These are phyloP conservation scores for Phytophthora quininea DNA, from an alignment of 352 stramenopile species.

Conservation along the genomic window DNA sequence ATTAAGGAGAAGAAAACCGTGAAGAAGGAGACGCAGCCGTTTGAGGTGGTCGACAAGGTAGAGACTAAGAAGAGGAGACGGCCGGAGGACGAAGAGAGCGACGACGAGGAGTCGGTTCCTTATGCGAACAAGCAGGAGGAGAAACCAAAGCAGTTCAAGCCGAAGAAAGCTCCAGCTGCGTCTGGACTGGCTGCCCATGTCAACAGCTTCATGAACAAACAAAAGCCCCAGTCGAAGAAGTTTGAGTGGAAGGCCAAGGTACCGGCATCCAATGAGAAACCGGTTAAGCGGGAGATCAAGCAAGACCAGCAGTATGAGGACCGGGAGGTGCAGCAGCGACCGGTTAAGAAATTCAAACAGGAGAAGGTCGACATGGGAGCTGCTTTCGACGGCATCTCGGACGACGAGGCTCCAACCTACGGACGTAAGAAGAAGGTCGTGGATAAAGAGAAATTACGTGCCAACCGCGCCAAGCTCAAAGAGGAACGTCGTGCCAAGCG, in stretches of 20 bases:
- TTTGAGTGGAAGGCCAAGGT: slow-evolving; percentile 46
- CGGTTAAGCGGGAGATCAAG: not conserved
- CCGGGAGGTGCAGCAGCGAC: slow-evolving; percentile 14
- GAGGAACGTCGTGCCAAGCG: slow-evolving; percentile 60
- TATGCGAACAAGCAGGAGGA: slow-evolving; percentile 15
- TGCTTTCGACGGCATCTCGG: slow-evolving; percentile 68
- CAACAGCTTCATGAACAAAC: slow-evolving; percentile 40
- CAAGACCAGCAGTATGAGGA: slow-evolving; percentile 6
- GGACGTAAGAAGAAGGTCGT: slow-evolving; percentile 39
- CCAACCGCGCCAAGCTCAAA: slow-evolving; percentile 64
- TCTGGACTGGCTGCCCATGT: slow-evolving; percentile 44
- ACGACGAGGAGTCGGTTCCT: slow-evolving; percentile 33
- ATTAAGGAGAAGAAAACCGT: slow-evolving; percentile 14
- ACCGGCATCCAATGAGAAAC: not conserved
- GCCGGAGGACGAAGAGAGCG: slow-evolving; percentile 29
- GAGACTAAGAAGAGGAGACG: slow-evolving; percentile 40
- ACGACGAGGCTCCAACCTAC: slow-evolving; percentile 37
- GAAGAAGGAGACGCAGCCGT: slow-evolving; percentile 24
- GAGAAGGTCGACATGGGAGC: slow-evolving; percentile 81
- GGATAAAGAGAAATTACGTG: slow-evolving; percentile 62
- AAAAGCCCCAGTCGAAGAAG: slow-evolving; percentile 17
- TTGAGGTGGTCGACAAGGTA: slow-evolving; percentile 41
- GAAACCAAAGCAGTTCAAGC: slow-evolving; percentile 1
- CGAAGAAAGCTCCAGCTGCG: slow-evolving; percentile 10
- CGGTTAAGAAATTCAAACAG: slow-evolving; percentile 36